phyloP scores from a whole-genome alignment of 2,329 filamentous ascomycete genomes.

The Capronia epimyces region DNA sequence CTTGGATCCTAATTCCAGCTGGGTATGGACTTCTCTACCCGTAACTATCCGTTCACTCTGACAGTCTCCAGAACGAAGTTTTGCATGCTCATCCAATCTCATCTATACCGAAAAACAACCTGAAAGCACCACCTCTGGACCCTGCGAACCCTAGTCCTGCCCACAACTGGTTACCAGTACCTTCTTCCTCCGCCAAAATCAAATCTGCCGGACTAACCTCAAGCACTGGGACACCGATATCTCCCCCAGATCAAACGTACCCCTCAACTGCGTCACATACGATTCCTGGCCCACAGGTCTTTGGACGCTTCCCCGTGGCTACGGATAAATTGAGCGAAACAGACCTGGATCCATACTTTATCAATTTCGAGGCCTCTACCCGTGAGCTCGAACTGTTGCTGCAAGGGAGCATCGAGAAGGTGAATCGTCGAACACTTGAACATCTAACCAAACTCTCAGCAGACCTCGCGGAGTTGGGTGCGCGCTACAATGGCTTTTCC shows the following conservation, averaged over 20 bases:
- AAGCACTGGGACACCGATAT: conserved; percentile 49
- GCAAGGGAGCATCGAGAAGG: conserved; percentile 91
- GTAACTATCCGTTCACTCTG: neutral
- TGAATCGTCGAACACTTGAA: conserved; percentile 81
- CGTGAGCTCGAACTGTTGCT: conserved; percentile 85
- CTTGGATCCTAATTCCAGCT: conserved; percentile 95
- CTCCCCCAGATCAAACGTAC: conserved; percentile 48
- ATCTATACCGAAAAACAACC: conserved; percentile 85
- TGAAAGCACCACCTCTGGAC: conserved; percentile 92
- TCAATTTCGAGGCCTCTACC: conserved; percentile 84
- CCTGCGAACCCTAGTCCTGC: conserved; percentile 85
- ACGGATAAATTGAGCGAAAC: conserved; percentile 72
- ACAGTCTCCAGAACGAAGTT: conserved; percentile 69
- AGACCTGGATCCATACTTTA: conserved; percentile 92
- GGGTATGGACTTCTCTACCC: conserved; percentile 54
- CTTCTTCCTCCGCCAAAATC: conserved; percentile 78
- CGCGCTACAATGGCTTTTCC: conserved; percentile 95
- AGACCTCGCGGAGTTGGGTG: conserved; percentile 87
- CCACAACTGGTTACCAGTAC: conserved; percentile 82
- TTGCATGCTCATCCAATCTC: conserved; percentile 83
- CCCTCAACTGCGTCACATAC: conserved; percentile 54
- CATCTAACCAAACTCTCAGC: conserved; percentile 78
- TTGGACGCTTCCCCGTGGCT: conserved; percentile 77
- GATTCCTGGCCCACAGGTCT: conserved; percentile 57
- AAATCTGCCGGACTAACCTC: conserved; percentile 48